Base-by-base conservation (phyloP, 2,329 filamentous ascomycete genomes). In the Canariomyces notabilis region DNA sequence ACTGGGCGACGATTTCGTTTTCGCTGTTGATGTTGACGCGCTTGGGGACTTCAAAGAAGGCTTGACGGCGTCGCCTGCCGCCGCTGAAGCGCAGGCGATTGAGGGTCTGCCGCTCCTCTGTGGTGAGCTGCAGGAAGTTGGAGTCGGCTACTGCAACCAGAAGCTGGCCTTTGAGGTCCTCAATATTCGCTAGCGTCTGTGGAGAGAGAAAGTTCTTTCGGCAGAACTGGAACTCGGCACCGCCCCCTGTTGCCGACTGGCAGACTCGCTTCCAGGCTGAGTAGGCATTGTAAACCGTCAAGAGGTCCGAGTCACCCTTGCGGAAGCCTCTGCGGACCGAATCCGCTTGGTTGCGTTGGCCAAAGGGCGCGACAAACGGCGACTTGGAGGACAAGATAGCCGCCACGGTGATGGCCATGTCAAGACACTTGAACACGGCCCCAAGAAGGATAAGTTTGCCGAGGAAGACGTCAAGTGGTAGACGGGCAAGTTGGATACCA, bases 281-380 rank as follows among this genome's bases (percentile, higher is more conserved):
- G 65, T 98, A 98, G 1, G 93, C 93, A 61, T 96, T 95, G 70
- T 95, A 97, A 1, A 89, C 79, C 0, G 93, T 97, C 9, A 97
- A 72, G 1, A 97, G 75, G 63, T 98, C 93, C 0, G 93, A 97
- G 64, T 96, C 89, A 18, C 88, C 84, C 57, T 85, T 81, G 52
- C 85, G 85, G 70, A 95, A 98, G 4, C 79, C 79, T 48, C 85
- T 76, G 2, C 88, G 80, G 1, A 88, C 85, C 18, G 83, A 80
- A 56, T 96, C 87, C 29, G 89, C 89, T 61, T 95, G 88, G 33
- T 82, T 77, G 42, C 87, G 83, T 37, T 89, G 85, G 2, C 89
- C 87, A 64, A 95, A 89, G 0, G 90, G 87, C 2, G 87, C 85
- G 1, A 91, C 77, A 63, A 97, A 97, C 0, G 91, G 93, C 0